These are phyloP conservation scores for Elsinoe batatas DNA, from an alignment of 2,329 filamentous ascomycete genomes.

Conservation along the genomic window DNA sequence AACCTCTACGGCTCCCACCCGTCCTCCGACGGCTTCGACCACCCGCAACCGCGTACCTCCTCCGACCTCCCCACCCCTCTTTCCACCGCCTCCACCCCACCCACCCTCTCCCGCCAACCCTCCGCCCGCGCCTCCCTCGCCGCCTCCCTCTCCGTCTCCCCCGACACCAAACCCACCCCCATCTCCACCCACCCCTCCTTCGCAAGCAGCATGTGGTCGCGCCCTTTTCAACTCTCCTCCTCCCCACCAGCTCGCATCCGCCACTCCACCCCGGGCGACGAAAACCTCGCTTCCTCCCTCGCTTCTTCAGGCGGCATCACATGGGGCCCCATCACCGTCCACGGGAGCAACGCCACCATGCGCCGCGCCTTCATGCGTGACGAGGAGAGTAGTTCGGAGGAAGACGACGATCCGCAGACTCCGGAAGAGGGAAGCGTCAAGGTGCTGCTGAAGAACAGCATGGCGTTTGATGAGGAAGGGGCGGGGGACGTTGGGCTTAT, in stretches of 20 bases:
- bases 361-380: slow-evolving; percentile 20
- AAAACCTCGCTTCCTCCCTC: slow-evolving; percentile 33
- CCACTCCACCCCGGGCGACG: slow-evolving; percentile 25
- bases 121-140: slow-evolving; percentile 31
- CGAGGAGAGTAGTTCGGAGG: slow-evolving; percentile 27
- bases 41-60: slow-evolving; percentile 25
- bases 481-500: slow-evolving; percentile 39
- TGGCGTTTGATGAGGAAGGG: slow-evolving; percentile 46
- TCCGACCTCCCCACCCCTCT: slow-evolving; percentile 41
- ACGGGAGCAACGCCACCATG: slow-evolving; percentile 22
- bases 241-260: slow-evolving; percentile 28
- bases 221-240: slow-evolving; percentile 30
- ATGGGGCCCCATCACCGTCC: slow-evolving; percentile 35
- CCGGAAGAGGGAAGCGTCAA: slow-evolving; percentile 30
- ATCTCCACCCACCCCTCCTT: slow-evolving; percentile 28
- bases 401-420: slow-evolving; percentile 29
- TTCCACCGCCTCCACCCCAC: slow-evolving; percentile 45
- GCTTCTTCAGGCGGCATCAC: slow-evolving; percentile 34
- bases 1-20: slow-evolving; percentile 34
- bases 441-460: slow-evolving; percentile 46
- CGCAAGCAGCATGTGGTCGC: slow-evolving; percentile 31
- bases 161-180: slow-evolving; percentile 27
- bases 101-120: slow-evolving; percentile 19
- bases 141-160: slow-evolving; percentile 34
- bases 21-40: slow-evolving; percentile 42